Evolutionary conservation across 805 yeast species (phyloP).

Genomic region (Cyberlindnera japonica): DNA sequence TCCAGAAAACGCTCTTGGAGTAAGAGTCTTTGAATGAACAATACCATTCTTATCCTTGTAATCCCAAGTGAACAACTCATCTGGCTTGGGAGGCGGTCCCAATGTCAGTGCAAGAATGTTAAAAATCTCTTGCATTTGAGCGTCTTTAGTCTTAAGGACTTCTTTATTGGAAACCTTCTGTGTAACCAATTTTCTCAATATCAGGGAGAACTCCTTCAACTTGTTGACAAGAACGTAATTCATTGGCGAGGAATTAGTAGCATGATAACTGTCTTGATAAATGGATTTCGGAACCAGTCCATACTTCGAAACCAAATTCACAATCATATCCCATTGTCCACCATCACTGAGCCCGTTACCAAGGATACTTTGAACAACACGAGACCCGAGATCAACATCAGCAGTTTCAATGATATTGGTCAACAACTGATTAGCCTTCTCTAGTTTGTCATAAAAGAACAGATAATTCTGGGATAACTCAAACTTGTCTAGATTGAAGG

Average conservation of each 20-base stretch:
- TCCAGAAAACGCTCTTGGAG: conserved; percentile 63
- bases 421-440: conserved; percentile 72
- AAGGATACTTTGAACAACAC: conserved; percentile 62
- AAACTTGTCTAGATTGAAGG: conserved; percentile 58
- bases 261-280: conserved; percentile 60
- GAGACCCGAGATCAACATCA: conserved; percentile 59
- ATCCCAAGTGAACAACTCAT: conserved; percentile 68
- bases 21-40: conserved; percentile 42
- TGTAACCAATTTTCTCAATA: conserved; percentile 48
- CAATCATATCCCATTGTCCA: conserved; percentile 82
- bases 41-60: conserved; percentile 61
- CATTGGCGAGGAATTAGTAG: conserved; percentile 49
- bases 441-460: conserved; percentile 80
- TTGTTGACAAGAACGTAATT: conserved; percentile 61
- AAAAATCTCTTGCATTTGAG: conserved; percentile 58
- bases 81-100: conserved; percentile 75
- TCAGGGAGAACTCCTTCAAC: conserved; percentile 70
- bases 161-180: conserved; percentile 37
- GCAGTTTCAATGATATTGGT: conserved; percentile 70
- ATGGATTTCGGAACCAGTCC: conserved; percentile 75
- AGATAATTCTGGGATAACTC: conserved; percentile 74
- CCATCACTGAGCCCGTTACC: conserved; percentile 72
- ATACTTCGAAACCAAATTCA: conserved; percentile 69
- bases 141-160: conserved; percentile 33
- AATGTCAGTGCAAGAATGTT: conserved; percentile 59